Base-by-base conservation (phyloP, 306 rosid species). In the Dryas octopetala region DNA sequence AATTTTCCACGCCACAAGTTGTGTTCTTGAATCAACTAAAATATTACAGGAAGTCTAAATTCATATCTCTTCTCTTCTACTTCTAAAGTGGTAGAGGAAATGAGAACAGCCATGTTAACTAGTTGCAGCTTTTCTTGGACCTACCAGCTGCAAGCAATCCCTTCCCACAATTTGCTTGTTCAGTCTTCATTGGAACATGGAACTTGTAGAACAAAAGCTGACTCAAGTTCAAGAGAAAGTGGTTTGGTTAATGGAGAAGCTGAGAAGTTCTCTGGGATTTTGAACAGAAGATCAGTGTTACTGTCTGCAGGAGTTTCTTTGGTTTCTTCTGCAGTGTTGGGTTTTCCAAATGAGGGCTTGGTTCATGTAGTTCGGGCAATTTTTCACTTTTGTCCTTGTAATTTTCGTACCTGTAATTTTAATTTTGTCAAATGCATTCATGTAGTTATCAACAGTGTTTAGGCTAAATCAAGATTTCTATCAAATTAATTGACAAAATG, bases 201-300 rank as follows among this genome's bases (percentile, higher is more conserved):
- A 68, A 19, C 64, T 64, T 53, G 50, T 47, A 80, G 79, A 78
- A 68, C 86, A 17, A 77, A 73, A 68, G 45, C 72, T 69, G 79
- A 66, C 60, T 71, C 80, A 46, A 73, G 52, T 62, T 81, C 86
- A 11, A 80, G 66, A 70, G 88, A 74, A 54, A 78, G 43, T 53
- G 75, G 66, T 66, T 32, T 63, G 44, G 57, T 68, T 19, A 61
- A 52, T 19, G 83, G 43, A 73, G 90, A 84, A 40, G 68, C 61
- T 5, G 84, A 78, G 62, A 83, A 79, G 41, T 55, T 59, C 17
- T 64, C 83, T 69, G 78, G 76, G 41, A 8, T 70, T 81, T 67
- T 88, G 85, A 92, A 71, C 82, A 86, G 99, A 73, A 88, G 99
- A 84, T 70, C 86, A 23, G 70, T 85, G 82, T 83, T 95, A 74